These are phyloP conservation scores for Tolypocladium endophyticum DNA, from an alignment of 2,329 filamentous ascomycete genomes.

Conservation along the genomic window DNA sequence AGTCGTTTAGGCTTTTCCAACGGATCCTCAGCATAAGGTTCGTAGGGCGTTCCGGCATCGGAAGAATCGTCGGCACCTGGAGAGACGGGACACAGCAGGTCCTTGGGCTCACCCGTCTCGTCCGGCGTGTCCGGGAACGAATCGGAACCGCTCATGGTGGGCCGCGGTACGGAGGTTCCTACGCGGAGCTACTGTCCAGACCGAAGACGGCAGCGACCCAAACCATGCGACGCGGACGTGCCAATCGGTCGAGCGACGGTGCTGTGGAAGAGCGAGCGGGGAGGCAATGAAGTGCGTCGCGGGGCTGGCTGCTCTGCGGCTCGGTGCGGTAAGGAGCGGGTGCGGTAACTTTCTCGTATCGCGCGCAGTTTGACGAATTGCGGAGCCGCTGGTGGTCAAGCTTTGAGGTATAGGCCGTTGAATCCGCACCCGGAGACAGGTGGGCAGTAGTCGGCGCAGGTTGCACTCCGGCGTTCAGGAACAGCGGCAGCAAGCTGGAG, in stretches of 20 bases:
- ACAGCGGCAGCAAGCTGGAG: background rate
- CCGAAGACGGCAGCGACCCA: background rate
- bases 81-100: conserved; percentile 26
- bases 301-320: background rate
- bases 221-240: conserved; percentile 4
- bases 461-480: background rate
- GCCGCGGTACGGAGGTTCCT: background rate
- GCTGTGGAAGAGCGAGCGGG: background rate
- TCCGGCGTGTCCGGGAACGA: conserved; percentile 36
- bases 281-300: background rate
- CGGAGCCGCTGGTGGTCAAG: background rate
- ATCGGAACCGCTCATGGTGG: conserved; percentile 18
- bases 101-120: conserved; percentile 25
- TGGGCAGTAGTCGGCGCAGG: background rate
- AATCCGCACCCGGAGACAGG: background rate
- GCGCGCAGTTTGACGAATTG: background rate
- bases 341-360: background rate
- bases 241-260: background rate
- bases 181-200: conserved; percentile 1
- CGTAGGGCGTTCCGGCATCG: conserved; percentile 37
- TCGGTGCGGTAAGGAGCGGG: background rate
- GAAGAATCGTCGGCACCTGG: conserved; percentile 36
- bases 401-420: background rate
- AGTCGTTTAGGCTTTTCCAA: conserved; percentile 35
- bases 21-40: conserved; percentile 14